Evolutionary conservation across 2,329 filamentous ascomycete species (phyloP), one percentile per base, ranked within the genome.

Genomic region (Xenoacremonium recifei): DNA sequence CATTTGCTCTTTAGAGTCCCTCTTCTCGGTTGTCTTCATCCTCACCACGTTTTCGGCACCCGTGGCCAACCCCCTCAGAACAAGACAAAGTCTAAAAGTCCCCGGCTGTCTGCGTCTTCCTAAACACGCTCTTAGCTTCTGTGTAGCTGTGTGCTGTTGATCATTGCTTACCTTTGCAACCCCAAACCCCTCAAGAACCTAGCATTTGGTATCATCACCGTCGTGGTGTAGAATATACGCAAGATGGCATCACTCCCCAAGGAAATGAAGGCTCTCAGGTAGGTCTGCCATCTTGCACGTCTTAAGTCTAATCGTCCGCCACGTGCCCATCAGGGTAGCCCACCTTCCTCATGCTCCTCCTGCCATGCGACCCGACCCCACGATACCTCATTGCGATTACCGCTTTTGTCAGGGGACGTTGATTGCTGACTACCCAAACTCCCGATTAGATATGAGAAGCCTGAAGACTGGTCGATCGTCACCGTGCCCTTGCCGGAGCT

Each of bases 181-280:
- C n/a, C n/a, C n/a, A n/a, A n/a, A n/a, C n/a, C n/a, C n/a, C n/a
- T n/a, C n/a, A n/a, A n/a, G n/a, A n/a, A n/a, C n/a, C n/a, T n/a
- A n/a, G n/a, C n/a, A n/a, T n/a, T n/a, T n/a, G n/a, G n/a, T n/a
- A n/a, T n/a, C n/a, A n/a, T n/a, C n/a, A n/a, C n/a, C n/a, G n/a
- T n/a, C n/a, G 27, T 20, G 20, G 21, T 23, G 31, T 15, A 31
- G 40, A 17, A 5, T 13, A 38, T 13, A n/a, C n/a, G n/a, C 46
- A 47, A 35, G 16, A 67, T 66, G 59, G 60, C 61, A 42, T 58
- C 55, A 54, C 68, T 80, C 49, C 75, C 75, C 44, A 67, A 71
- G 61, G 68, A 73, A 50, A 81, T 79, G 76, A 82, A 82, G 66
- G 80, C 80, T 65, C 74, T 83, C 63, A 70, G 73, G 79, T 79